Conservation (phyloP, 495 filamentous ascomycete genomes). For the Xylaria flabelliformis region DNA sequence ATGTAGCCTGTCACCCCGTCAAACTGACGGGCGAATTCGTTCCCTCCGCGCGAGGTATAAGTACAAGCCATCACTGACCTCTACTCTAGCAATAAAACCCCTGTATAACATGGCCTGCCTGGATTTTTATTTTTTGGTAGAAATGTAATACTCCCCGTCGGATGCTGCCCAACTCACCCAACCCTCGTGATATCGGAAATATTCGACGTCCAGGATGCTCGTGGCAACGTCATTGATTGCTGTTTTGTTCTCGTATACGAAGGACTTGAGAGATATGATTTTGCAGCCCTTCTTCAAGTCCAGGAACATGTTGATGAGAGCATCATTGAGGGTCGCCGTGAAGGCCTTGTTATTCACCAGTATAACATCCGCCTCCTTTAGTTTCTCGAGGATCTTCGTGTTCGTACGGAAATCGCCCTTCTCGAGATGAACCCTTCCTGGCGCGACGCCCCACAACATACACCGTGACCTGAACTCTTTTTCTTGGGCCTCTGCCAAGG, state of each 20-base stretch:
- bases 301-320: conserved; percentile 86
- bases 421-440: conserved; percentile 80
- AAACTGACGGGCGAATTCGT: not conserved
- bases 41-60: conserved; percentile 23
- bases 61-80: conserved; percentile 12
- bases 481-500: conserved; percentile 83
- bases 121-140: conserved; percentile 71
- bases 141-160: conserved; percentile 84
- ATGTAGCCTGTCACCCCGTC: not conserved
- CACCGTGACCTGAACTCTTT: conserved; percentile 85
- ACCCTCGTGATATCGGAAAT: conserved; percentile 77
- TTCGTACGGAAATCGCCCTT: conserved; percentile 85
- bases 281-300: conserved; percentile 91
- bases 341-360: conserved; percentile 98
- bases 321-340: conserved; percentile 81
- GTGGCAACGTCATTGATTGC: conserved; percentile 80
- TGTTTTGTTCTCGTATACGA: conserved; percentile 73
- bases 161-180: conserved; percentile 92
- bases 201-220: conserved; percentile 72
- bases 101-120: not conserved
- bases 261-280: conserved; percentile 84
- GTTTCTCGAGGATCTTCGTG: conserved; percentile 67
- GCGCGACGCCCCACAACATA: conserved; percentile 84
- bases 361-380: conserved; percentile 87
- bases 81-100: not conserved